Conservation (phyloP, 352 stramenopile species). For the Sclerospora graminicola region DNA sequence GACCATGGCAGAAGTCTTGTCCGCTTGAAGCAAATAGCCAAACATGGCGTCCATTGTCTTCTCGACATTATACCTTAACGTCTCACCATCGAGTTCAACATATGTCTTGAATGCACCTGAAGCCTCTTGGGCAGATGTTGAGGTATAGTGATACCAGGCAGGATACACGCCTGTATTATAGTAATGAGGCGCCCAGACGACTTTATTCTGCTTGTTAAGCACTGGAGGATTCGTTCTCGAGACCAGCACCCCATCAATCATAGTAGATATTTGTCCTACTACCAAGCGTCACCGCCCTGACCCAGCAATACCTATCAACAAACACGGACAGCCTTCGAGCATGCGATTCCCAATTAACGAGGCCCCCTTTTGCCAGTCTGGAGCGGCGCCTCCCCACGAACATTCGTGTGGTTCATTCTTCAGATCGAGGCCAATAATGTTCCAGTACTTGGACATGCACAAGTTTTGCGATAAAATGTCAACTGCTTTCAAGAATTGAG, state of each 20-base stretch:
- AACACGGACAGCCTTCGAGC: slow-evolving; percentile 42
- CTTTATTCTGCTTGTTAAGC: slow-evolving; percentile 56
- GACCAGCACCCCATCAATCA: slow-evolving; percentile 71
- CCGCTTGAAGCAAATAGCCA: slow-evolving; percentile 43
- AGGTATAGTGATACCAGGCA: slow-evolving; percentile 55
- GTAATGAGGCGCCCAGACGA: slow-evolving; percentile 74
- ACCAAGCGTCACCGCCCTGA: slow-evolving; percentile 20
- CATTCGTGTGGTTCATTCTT: slow-evolving; percentile 60
- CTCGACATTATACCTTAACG: slow-evolving; percentile 31
- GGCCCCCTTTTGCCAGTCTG: slow-evolving; percentile 43
- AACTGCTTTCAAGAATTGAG: slow-evolving; percentile 39
- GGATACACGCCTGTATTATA: slow-evolving; percentile 66
- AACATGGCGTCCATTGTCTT: slow-evolving; percentile 75
- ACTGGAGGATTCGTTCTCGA: slow-evolving; percentile 45
- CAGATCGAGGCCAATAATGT: slow-evolving; percentile 52
- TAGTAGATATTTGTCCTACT: slow-evolving; percentile 51
- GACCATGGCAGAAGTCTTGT: slow-evolving; percentile 35
- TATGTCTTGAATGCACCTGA: slow-evolving; percentile 38
- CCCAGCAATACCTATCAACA: slow-evolving; percentile 42
- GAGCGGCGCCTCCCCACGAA: slow-evolving; percentile 27
- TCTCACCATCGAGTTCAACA: slow-evolving; percentile 50
- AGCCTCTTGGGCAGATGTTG: slow-evolving; percentile 68
- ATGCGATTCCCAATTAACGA: slow-evolving; percentile 47
- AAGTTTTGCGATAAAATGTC: slow-evolving; percentile 49
- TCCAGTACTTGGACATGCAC: slow-evolving; percentile 45